Conservation (phyloP, 2,329 filamentous ascomycete genomes). For the Leptographium flavum region DNA sequence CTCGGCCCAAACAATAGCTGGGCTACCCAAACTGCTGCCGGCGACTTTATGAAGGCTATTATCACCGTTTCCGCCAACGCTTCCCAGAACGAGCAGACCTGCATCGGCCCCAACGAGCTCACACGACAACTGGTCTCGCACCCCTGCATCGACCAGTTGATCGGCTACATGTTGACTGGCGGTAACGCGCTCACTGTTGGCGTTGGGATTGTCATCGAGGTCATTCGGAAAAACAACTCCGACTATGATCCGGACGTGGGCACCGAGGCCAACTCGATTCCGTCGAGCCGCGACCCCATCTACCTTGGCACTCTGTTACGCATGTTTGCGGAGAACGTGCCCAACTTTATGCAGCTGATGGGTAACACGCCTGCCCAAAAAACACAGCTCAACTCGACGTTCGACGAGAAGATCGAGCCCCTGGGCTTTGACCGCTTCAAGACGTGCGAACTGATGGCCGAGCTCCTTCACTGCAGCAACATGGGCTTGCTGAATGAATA, state of each 20-base stretch:
- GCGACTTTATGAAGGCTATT: slow-evolving; percentile 95
- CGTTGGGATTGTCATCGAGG: slow-evolving; percentile 94
- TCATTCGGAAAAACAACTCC: slow-evolving; percentile 98
- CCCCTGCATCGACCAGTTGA: slow-evolving; percentile 68
- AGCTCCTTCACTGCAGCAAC: slow-evolving; percentile 93
- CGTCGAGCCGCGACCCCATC: slow-evolving; percentile 81
- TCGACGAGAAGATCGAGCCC: slow-evolving; percentile 81
- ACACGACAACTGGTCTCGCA: slow-evolving; percentile 88
- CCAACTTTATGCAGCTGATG: slow-evolving; percentile 85
- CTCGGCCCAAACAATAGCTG: slow-evolving; percentile 73
- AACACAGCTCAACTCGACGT: slow-evolving; percentile 69
- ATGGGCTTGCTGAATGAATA: slow-evolving; percentile 91
- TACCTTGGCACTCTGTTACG: slow-evolving; percentile 84
- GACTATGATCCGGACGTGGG: slow-evolving; percentile 93
- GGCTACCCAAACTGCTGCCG: slow-evolving; percentile 88
- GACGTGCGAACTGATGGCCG: slow-evolving; percentile 97
- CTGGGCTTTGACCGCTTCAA: slow-evolving; percentile 97
- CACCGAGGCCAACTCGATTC: slow-evolving; percentile 61
- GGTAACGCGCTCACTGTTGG: slow-evolving; percentile 92
- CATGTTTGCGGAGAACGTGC: slow-evolving; percentile 79
- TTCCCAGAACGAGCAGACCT: slow-evolving; percentile 96
- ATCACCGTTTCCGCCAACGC: slow-evolving; percentile 98
- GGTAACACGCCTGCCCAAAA: slow-evolving; percentile 62
- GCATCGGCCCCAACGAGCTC: slow-evolving; percentile 93
- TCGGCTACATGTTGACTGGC: slow-evolving; percentile 80